Evolutionary conservation across 1,139 yeast genomes (phyloP).

Genomic region (Blastobotrys aristatus): DNA sequence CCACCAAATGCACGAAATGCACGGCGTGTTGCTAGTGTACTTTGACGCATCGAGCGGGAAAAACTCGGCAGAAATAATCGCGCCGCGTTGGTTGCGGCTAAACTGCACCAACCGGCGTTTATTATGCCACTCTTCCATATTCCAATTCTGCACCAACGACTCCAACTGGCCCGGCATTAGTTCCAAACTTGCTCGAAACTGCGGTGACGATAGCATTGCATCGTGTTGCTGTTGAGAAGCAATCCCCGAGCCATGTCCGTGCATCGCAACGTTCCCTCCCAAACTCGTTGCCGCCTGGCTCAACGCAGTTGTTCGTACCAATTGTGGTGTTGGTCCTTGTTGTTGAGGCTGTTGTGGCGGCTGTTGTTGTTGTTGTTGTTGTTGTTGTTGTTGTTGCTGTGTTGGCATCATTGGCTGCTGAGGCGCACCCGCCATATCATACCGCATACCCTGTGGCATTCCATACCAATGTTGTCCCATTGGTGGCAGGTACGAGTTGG

Average conservation of each 20-base stretch:
- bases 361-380: no score
- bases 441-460: conserved; percentile 5
- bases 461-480: conserved; percentile 5
- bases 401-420: no score
- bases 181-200: conserved; percentile 30
- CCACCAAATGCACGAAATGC: conserved; percentile 61
- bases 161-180: conserved; percentile 34
- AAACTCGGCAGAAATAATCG: conserved; percentile 33
- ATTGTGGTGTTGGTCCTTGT: conserved; percentile 22
- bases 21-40: conserved; percentile 31
- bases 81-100: conserved; percentile 35
- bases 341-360: no score
- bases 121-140: conserved; percentile 31
- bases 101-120: conserved; percentile 36
- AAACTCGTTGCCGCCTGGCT: conserved; percentile 29
- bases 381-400: no score
- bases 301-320: conserved; percentile 30
- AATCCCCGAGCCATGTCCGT: conserved; percentile 8
- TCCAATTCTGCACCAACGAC: conserved; percentile 34
- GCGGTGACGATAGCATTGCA: conserved; percentile 17
- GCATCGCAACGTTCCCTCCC: conserved; percentile 21
- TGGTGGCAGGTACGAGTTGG: conserved; percentile 7
- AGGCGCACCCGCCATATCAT: conserved; percentile 3
- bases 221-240: conserved; percentile 12
- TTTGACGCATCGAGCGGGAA: conserved; percentile 31